Conservation (phyloP, 2,329 filamentous ascomycete genomes). For the Fusarium avenaceum region DNA sequence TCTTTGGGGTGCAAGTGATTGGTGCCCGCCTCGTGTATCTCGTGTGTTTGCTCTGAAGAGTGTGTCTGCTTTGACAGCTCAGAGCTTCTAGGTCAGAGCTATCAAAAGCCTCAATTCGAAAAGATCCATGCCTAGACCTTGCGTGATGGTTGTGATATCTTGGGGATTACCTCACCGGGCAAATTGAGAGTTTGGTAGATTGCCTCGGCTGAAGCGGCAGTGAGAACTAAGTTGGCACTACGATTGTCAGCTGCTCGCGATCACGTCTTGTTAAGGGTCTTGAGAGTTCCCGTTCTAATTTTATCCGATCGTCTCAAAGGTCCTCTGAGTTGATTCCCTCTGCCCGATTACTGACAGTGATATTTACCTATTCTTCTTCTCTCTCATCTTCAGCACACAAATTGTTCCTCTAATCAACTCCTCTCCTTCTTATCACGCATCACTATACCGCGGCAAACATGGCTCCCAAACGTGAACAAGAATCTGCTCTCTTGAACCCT, state of each 20-base stretch:
- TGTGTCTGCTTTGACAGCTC: conserved; percentile 7
- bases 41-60: conserved; percentile 3
- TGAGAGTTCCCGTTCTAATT: conserved; percentile 19
- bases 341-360: not conserved
- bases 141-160: conserved; percentile 14
- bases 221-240: conserved; percentile 20
- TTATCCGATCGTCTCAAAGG: conserved; percentile 7
- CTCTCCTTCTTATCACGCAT: not conserved
- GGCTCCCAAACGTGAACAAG: conserved; percentile 43
- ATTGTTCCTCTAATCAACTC: not conserved
- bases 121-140: not conserved
- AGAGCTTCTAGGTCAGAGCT: conserved; percentile 15
- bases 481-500: conserved; percentile 36
- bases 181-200: conserved; percentile 21
- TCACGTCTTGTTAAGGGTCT: conserved; percentile 15
- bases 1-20: conserved; percentile 26
- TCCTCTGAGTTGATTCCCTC: not conserved
- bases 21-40: conserved; percentile 43
- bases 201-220: conserved; percentile 20
- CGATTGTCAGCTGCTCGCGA: conserved; percentile 18
- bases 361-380: conserved; percentile 1
- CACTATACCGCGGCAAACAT: conserved; percentile 14
- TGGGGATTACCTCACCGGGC: conserved; percentile 22
- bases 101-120: conserved; percentile 27
- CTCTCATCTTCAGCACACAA: not conserved